Evolutionary conservation across 2,329 filamentous ascomycete genomes (phyloP).

Genomic region (Pseudocercospora eumusae): DNA sequence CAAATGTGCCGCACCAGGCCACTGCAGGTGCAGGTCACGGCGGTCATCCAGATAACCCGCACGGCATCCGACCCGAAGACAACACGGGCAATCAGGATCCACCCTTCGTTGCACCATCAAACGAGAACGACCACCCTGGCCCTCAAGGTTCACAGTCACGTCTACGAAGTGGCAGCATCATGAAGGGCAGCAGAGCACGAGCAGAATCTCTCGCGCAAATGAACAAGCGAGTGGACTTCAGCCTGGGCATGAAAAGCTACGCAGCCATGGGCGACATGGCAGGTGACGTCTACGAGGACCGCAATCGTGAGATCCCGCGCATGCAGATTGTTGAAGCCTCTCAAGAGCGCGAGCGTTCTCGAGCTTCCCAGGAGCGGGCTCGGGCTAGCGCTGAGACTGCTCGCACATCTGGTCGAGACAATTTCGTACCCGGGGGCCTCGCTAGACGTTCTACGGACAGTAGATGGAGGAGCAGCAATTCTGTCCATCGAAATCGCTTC

Average conservation of each 20-base stretch:
- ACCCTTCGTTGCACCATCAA: constrained; percentile 45
- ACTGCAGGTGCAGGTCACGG: constrained; percentile 47
- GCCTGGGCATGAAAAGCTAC: constrained; percentile 62
- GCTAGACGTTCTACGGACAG: constrained; percentile 34
- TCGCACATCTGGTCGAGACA: constrained; percentile 33
- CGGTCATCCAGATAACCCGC: constrained; percentile 49
- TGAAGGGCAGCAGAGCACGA: constrained; percentile 52
- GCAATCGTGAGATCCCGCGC: constrained; percentile 46
- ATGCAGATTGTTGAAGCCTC: constrained; percentile 42
- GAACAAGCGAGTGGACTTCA: constrained; percentile 68
- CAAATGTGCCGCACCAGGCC: constrained; percentile 52
- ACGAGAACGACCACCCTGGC: constrained; percentile 22
- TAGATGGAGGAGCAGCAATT: constrained; percentile 38
- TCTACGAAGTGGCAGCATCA: constrained; percentile 53
- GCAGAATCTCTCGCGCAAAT: constrained; percentile 61
- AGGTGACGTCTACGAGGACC: constrained; percentile 66
- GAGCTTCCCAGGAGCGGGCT: constrained; percentile 26
- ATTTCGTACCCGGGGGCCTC: constrained; percentile 31
- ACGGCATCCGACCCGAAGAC: constrained; percentile 38
- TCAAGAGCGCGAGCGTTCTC: constrained; percentile 39
- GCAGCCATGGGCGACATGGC: constrained; percentile 60
- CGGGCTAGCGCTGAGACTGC: constrained; percentile 33
- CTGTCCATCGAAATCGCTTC: constrained; percentile 62
- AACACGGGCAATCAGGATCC: constrained; percentile 41
- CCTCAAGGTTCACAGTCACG: constrained; percentile 32